phyloP scores from a whole-genome alignment of 2,329 filamentous ascomycete species.

The Sclerotinia minor region DNA sequence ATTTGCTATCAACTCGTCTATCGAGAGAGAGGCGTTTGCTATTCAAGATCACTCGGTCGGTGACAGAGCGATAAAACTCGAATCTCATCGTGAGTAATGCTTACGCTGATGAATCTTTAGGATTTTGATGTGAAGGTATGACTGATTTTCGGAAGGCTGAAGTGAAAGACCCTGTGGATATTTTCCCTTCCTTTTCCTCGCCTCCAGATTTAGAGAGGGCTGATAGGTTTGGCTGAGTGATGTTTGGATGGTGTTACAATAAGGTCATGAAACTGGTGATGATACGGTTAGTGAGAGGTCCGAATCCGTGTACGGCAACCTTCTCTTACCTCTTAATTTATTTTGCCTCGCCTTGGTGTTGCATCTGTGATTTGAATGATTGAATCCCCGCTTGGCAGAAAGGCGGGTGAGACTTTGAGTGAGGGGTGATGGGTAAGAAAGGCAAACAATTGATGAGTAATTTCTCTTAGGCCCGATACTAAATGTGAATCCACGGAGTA shows the following conservation, averaged over 20 bases:
- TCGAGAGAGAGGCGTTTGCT: not conserved
- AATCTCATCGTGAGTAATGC: constrained; percentile 22
- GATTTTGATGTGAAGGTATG: constrained; percentile 15
- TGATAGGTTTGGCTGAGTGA: constrained; percentile 10
- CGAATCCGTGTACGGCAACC: not conserved
- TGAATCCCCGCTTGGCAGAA: not conserved
- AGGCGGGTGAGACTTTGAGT: constrained; percentile 15
- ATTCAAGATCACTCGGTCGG: not conserved
- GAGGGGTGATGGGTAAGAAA: not conserved
- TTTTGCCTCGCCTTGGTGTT: constrained; percentile 4
- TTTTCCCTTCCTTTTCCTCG: not conserved
- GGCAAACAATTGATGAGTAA: constrained; percentile 10
- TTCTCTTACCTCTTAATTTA: not conserved
- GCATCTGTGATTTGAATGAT: not conserved
- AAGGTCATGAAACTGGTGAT: constrained; percentile 17
- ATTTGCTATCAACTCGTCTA: constrained; percentile 2
- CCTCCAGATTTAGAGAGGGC: constrained; percentile 22
- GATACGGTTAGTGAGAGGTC: constrained; percentile 10
- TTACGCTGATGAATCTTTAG: constrained; percentile 27
- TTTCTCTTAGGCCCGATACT: not conserved
- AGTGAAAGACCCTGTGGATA: not conserved
- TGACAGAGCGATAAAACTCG: constrained; percentile 11
- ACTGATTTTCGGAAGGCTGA: not conserved
- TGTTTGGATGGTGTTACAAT: not conserved
- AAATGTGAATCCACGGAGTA: too few relatives aligned